Evolutionary conservation across 805 yeast genomes (phyloP).

Genomic region (Ogataea ramenticola): DNA sequence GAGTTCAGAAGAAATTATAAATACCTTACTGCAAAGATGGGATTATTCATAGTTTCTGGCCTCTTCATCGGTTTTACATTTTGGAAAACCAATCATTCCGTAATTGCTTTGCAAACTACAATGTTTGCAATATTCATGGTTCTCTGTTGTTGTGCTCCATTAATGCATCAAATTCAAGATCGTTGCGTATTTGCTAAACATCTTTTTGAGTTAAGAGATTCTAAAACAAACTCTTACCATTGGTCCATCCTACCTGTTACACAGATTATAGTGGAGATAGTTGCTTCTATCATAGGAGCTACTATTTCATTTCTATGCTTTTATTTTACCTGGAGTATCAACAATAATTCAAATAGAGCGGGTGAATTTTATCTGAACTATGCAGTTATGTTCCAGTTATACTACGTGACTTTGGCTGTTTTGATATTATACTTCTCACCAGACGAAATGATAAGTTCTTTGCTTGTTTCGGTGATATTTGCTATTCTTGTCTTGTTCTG

Average conservation of each 20-base stretch:
- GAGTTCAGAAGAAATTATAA: constrained; percentile 55
- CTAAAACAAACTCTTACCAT: constrained; percentile 53
- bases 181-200: constrained; percentile 46
- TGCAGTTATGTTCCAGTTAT: constrained; percentile 25
- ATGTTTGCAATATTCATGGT: constrained; percentile 56
- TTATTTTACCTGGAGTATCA: constrained; percentile 41
- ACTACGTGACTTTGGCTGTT: constrained; percentile 28
- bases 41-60: constrained; percentile 36
- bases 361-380: constrained; percentile 29
- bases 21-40: constrained; percentile 56
- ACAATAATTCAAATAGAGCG: constrained; percentile 23
- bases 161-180: constrained; percentile 52
- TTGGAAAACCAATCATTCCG: constrained; percentile 42
- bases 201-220: constrained; percentile 56
- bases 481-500: constrained; percentile 28
- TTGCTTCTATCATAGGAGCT: constrained; percentile 41
- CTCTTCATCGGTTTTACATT: constrained; percentile 69
- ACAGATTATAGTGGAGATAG: constrained; percentile 46
- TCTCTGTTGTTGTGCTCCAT: constrained; percentile 46
- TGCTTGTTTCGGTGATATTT: constrained; percentile 32
- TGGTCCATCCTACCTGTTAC: constrained; percentile 52
- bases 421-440: constrained; percentile 37
- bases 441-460: constrained; percentile 34
- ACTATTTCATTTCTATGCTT: constrained; percentile 38
- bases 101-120: constrained; percentile 47